A percentile compares a stretch with the other conserved stretches of the same genome.
These are phyloP conservation scores for Coemansia sp. DNA, from an alignment of 192 early-diverging fungal genomes.

Conservation along the genomic window DNA sequence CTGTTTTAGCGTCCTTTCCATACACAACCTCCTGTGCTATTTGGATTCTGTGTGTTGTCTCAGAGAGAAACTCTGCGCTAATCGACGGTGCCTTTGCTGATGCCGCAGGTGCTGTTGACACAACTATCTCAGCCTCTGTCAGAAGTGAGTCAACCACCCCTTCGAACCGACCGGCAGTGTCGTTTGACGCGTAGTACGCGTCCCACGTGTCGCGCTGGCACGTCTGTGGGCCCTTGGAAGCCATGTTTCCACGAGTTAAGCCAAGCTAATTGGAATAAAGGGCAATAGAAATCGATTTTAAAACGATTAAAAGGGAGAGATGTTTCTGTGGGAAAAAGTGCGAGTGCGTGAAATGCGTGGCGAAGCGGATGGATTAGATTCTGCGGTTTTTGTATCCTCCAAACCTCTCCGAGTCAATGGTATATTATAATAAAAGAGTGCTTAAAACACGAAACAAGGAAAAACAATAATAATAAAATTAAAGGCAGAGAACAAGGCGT, in stretches of 20 bases:
- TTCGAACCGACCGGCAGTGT: slow-evolving; percentile 25
- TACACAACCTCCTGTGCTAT: slow-evolving; percentile 34
- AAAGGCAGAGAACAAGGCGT: too few species aligned
- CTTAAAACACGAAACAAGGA: too few species aligned
- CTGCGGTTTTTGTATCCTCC: too few species aligned
- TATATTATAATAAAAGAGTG: too few species aligned
- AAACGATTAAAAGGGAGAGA: neutral
- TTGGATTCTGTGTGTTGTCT: slow-evolving; percentile 38
- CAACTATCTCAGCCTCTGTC: slow-evolving; percentile 42
- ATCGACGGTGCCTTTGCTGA: slow-evolving; percentile 22
- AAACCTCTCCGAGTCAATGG: too few species aligned
- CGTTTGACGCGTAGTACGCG: slow-evolving; percentile 47
- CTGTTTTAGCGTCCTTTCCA: slow-evolving; percentile 13
- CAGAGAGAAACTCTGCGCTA: slow-evolving; percentile 26
- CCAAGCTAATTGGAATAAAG: neutral
- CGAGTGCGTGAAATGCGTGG: too few species aligned
- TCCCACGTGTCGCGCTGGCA: slow-evolving; percentile 49
- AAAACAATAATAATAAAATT: too few species aligned
- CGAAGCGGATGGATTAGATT: too few species aligned
- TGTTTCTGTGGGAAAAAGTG: too few species aligned
- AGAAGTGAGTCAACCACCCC: slow-evolving; percentile 38
- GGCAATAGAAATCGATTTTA: neutral
- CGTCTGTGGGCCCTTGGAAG: slow-evolving; percentile 30
- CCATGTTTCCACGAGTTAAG: slow-evolving; percentile 16
- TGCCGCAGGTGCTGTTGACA: slow-evolving; percentile 14